Conservation (phyloP, 2,329 filamentous ascomycete species). For the Chrysosporium keratinophilum region DNA sequence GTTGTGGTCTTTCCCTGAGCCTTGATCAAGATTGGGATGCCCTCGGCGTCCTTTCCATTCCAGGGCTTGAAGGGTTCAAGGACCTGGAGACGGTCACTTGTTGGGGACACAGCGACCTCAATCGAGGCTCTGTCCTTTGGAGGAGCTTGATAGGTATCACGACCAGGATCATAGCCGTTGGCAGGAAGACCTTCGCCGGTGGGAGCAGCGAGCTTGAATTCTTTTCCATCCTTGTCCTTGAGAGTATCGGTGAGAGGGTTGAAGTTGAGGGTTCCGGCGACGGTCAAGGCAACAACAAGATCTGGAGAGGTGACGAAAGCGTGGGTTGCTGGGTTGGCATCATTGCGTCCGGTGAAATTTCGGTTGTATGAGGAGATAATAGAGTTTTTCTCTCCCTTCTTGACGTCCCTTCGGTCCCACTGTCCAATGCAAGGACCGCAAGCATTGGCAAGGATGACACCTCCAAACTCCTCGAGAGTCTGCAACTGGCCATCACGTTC, state of each 20-base stretch:
- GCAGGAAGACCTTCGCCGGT: slow-evolving; percentile 69
- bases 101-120: slow-evolving; percentile 71
- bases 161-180: slow-evolving; percentile 78
- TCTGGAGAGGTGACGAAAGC: slow-evolving; percentile 88
- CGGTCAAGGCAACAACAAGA: slow-evolving; percentile 73
- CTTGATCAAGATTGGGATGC: slow-evolving; percentile 93
- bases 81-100: slow-evolving; percentile 87
- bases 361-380: slow-evolving; percentile 99
- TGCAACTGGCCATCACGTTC: slow-evolving; percentile 80
- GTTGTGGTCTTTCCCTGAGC: slow-evolving; percentile 91
- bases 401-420: slow-evolving; percentile 87
- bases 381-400: slow-evolving; percentile 92
- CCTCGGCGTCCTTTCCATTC: slow-evolving; percentile 79
- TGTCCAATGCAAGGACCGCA: slow-evolving; percentile 90
- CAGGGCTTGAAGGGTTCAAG: slow-evolving; percentile 76
- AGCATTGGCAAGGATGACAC: slow-evolving; percentile 87
- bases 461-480: slow-evolving; percentile 94
- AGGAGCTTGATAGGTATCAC: slow-evolving; percentile 92
- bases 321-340: slow-evolving; percentile 89
- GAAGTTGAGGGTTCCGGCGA: slow-evolving; percentile 79
- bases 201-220: slow-evolving; percentile 78
- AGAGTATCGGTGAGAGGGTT: slow-evolving; percentile 88
- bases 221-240: slow-evolving; percentile 91
- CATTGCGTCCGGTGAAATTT: slow-evolving; percentile 98
- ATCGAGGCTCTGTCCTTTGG: slow-evolving; percentile 66